Evolutionary conservation across 306 rosid genomes (phyloP), one percentile per base, ranked within the genome.

Genomic region (Quercus glauca): DNA sequence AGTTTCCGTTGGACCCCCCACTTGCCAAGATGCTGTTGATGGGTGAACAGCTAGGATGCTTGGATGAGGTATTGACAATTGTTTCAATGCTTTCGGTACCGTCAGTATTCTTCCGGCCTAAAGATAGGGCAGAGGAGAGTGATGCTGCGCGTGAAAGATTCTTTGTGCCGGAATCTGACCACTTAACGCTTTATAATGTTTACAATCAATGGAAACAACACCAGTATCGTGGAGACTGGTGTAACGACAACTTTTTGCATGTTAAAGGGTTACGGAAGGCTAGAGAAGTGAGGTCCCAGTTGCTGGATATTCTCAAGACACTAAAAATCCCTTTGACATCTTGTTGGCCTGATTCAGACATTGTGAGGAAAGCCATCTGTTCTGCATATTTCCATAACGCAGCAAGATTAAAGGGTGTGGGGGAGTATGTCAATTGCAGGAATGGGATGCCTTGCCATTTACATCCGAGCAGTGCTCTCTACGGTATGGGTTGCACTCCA

Each of bases 71-170:
- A 56, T 65, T 95, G 83, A 95, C 99, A 7, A 89, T 95, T 71
- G 99, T 95, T 60, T 95, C 99, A 13, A 95, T 95, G 99, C 98
- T 95, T 71, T 95, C 99, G 2, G 99, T 95, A 35, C 99, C 99
- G 7, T 95, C 99, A 1, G 99, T 95, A 74, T 95, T 95, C 86
- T 95, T 92, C 79, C 88, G 99, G 79, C 99, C 99, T 20, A 95
- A 95, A 82, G 99, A 95, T 80, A 81, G 99, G 73, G 93, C 85
- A 52, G 99, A 95, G 85, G 99, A 95, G 89, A 95, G 99, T 77
- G 99, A 95, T 67, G 99, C 99, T 58, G 99, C 99, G 3, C 91
- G 99, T 4, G 99, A 95, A 83, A 88, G 89, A 55, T 92, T 95
- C 83, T 92, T 93, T 58, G 85, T 95, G 35, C 98, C 99, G 5